Conservation (phyloP, 176 grass and related monocot genomes). For the Echinochloa phyllopogon region DNA sequence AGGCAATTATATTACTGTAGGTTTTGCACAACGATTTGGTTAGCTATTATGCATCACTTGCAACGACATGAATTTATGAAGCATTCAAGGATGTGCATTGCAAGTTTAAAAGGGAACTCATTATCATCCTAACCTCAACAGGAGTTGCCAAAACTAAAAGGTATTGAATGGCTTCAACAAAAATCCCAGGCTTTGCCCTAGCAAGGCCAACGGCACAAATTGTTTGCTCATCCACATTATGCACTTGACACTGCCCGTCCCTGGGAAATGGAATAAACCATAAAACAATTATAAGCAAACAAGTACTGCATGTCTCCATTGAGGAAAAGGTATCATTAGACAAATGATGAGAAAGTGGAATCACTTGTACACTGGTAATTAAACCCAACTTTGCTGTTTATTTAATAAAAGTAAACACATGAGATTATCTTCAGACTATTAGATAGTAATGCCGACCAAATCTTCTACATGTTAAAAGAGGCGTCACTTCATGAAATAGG, state of each 20-base stretch:
- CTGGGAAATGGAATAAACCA: slow-evolving; percentile 43
- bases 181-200: slow-evolving; percentile 86
- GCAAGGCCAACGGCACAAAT: slow-evolving; percentile 91
- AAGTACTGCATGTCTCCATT: slow-evolving; percentile 3
- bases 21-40: neutral
- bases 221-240: slow-evolving; percentile 83
- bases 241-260: slow-evolving; percentile 92
- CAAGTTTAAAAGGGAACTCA: slow-evolving; percentile 8
- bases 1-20: neutral
- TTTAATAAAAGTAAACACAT: slow-evolving; percentile 4
- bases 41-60: neutral
- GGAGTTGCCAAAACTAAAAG: slow-evolving; percentile 95
- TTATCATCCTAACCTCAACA: slow-evolving; percentile 68
- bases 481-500: neutral
- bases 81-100: slow-evolving; percentile 5
- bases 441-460: neutral
- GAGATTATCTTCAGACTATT: slow-evolving; percentile 2
- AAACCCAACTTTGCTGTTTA: neutral
- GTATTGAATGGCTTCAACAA: slow-evolving; percentile 95
- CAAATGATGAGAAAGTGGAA: slow-evolving; percentile 1
- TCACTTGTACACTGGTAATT: neutral
- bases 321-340: neutral
- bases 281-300: neutral
- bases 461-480: slow-evolving; percentile 25
- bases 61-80: neutral